phyloP scores from a whole-genome alignment of 1,284 basidiomycete species.

The Cryptococcus deneoformans region DNA sequence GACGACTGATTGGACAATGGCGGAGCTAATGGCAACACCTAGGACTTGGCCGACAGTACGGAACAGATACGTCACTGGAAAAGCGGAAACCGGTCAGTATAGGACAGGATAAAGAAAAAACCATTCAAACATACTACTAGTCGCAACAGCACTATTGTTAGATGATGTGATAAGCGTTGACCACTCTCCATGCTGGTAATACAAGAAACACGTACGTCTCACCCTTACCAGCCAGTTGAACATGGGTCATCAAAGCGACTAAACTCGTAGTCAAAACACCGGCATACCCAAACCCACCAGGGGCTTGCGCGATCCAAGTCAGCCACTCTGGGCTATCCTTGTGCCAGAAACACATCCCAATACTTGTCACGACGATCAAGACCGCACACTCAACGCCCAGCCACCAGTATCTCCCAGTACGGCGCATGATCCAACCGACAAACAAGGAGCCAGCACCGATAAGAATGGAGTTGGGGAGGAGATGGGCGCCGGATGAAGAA shows the following conservation, averaged over 20 bases:
- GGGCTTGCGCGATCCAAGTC: slow-evolving; percentile 33
- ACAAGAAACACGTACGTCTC: slow-evolving; percentile 26
- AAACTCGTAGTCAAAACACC: slow-evolving; percentile 36
- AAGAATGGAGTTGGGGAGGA: slow-evolving; percentile 65
- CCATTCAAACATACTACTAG: slow-evolving; percentile 64
- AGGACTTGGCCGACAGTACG: slow-evolving; percentile 88
- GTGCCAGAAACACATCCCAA: slow-evolving; percentile 29
- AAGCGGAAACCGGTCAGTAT: slow-evolving; percentile 1
- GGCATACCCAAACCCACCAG: slow-evolving; percentile 38
- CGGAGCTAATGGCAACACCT: slow-evolving; percentile 77
- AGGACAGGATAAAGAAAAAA: not conserved
- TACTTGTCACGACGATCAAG: slow-evolving; percentile 22
- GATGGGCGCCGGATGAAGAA: slow-evolving; percentile 71
- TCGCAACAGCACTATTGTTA: slow-evolving; percentile 61
- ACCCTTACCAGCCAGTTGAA: slow-evolving; percentile 30
- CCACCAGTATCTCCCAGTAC: slow-evolving; percentile 73
- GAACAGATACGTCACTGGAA: slow-evolving; percentile 79
- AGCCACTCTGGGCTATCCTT: slow-evolving; percentile 54
- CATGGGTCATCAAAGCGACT: slow-evolving; percentile 39
- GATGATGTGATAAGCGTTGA: slow-evolving; percentile 2
- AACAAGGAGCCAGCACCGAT: slow-evolving; percentile 77
- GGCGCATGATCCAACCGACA: slow-evolving; percentile 82
- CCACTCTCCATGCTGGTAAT: not conserved
- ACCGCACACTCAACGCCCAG: slow-evolving; percentile 44
- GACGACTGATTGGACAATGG: slow-evolving; percentile 72